A percentile compares a stretch with the other conserved stretches of the same genome.
Evolutionary conservation across 441 rosid genomes (phyloP).

Genomic region (Cnidoscolus chayamansa): DNA sequence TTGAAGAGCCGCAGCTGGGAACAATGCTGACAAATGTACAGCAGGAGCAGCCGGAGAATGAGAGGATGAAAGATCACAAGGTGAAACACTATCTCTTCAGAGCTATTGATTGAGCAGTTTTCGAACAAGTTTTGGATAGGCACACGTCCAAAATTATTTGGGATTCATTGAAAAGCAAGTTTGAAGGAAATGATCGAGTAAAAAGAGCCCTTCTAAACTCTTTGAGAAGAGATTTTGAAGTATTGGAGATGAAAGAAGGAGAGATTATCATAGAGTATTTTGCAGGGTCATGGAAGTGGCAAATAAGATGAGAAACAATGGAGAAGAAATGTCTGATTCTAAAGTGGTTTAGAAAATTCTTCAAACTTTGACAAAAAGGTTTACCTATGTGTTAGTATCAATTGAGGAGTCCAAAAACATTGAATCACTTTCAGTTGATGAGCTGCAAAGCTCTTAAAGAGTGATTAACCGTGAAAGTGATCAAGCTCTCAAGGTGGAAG

Average conservation of each 20-base stretch:
- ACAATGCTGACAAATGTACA: not conserved
- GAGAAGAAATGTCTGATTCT: conserved; percentile 9
- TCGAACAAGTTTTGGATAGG: not conserved
- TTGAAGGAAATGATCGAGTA: not conserved
- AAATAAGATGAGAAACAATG: not conserved
- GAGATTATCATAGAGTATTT: not conserved
- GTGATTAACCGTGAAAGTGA: not conserved
- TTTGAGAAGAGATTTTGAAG: not conserved
- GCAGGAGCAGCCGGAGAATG: not conserved
- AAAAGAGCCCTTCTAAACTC: not conserved
- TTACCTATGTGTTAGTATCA: not conserved
- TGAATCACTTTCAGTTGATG: not conserved
- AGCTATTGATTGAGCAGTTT: not conserved
- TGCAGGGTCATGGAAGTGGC: conserved; percentile 14
- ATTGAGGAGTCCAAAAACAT: not conserved
- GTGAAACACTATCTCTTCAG: conserved; percentile 6
- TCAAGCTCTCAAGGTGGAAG: not conserved
- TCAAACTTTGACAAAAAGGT: not conserved
- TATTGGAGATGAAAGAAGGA: conserved; percentile 1
- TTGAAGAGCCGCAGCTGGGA: not conserved
- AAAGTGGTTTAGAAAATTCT: conserved; percentile 14
- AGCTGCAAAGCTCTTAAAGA: not conserved
- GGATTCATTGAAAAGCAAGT: not conserved
- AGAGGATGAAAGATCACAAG: conserved; percentile 7
- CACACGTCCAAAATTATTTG: not conserved